Conservation (phyloP, 2,329 filamentous ascomycete genomes). For the Sodiomyces alkalinus region DNA sequence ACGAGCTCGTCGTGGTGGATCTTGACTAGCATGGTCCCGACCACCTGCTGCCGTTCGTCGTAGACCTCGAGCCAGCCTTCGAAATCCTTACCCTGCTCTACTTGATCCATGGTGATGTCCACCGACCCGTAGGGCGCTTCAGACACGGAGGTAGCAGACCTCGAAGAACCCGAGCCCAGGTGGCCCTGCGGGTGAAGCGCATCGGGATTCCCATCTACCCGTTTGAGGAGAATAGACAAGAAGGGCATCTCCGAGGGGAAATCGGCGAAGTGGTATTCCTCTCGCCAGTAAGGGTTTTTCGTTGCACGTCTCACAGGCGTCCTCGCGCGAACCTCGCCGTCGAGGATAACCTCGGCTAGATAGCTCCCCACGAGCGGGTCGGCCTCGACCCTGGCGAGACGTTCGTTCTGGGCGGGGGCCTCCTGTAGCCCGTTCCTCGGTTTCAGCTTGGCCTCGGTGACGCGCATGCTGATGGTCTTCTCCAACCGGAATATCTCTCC, state of each 20-base stretch:
- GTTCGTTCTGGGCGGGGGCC: slow-evolving; percentile 11
- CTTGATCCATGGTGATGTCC: slow-evolving; percentile 66
- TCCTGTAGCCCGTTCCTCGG: slow-evolving; percentile 13
- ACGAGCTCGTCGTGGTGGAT: slow-evolving; percentile 78
- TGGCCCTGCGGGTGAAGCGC: slow-evolving; percentile 27
- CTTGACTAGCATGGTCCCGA: slow-evolving; percentile 76
- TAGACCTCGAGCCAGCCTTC: slow-evolving; percentile 81
- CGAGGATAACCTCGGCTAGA: slow-evolving; percentile 63
- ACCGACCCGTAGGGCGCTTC: slow-evolving; percentile 53
- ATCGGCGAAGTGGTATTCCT: slow-evolving; percentile 64
- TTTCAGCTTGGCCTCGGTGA: slow-evolving; percentile 49
- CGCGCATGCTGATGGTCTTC: slow-evolving; percentile 40
- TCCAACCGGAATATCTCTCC: slow-evolving; percentile 45
- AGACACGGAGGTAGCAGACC: too few species aligned
- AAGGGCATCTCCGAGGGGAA: slow-evolving; percentile 54
- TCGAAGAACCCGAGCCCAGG: too few species aligned
- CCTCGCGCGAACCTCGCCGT: slow-evolving; percentile 63
- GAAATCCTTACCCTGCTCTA: slow-evolving; percentile 61
- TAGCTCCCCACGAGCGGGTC: slow-evolving; percentile 51
- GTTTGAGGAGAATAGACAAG: slow-evolving; percentile 58
- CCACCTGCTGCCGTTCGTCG: slow-evolving; percentile 58
- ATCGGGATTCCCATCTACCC: slow-evolving; percentile 36
- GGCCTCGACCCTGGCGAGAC: slow-evolving; percentile 17
- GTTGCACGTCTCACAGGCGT: slow-evolving; percentile 59
- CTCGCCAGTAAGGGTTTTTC: slow-evolving; percentile 67